Evolutionary conservation across 2,329 filamentous ascomycete species (phyloP).

Genomic region (Colletotrichum sp.): DNA sequence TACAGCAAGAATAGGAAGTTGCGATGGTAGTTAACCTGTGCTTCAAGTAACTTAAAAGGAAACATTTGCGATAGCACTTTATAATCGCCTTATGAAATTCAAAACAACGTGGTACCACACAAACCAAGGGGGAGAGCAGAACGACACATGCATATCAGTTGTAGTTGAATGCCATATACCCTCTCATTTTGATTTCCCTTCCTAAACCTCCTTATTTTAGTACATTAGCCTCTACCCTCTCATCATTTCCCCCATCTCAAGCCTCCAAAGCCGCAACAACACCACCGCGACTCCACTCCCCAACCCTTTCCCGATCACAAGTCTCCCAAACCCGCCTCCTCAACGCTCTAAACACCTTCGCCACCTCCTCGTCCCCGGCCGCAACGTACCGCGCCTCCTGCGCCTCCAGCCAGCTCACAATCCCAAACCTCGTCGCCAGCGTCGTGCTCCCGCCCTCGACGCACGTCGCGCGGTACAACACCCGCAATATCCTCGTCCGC

Average conservation of each 20-base stretch:
- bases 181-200: background rate
- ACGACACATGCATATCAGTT: background rate
- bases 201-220: background rate
- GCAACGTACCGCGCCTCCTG: conserved; percentile 52
- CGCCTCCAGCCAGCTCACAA: conserved; percentile 76
- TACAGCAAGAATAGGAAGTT: too few relatives aligned
- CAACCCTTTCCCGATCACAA: conserved; percentile 70
- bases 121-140: background rate
- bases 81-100: too few relatives aligned
- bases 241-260: background rate
- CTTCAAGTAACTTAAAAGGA: too few relatives aligned
- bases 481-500: conserved; percentile 62
- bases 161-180: background rate
- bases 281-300: conserved; percentile 67
- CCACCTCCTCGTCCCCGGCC: conserved; percentile 40
- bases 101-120: background rate
- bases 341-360: conserved; percentile 57
- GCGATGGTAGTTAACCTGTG: too few relatives aligned
- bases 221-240: background rate
- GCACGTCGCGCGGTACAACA: conserved; percentile 71
- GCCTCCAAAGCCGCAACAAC: conserved; percentile 21
- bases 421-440: conserved; percentile 77
- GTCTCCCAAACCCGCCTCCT: conserved; percentile 65
- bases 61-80: too few relatives aligned
- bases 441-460: conserved; percentile 78